phyloP scores from a whole-genome alignment of 2,329 filamentous ascomycete species.

The Emmonsiellopsis sp. region DNA sequence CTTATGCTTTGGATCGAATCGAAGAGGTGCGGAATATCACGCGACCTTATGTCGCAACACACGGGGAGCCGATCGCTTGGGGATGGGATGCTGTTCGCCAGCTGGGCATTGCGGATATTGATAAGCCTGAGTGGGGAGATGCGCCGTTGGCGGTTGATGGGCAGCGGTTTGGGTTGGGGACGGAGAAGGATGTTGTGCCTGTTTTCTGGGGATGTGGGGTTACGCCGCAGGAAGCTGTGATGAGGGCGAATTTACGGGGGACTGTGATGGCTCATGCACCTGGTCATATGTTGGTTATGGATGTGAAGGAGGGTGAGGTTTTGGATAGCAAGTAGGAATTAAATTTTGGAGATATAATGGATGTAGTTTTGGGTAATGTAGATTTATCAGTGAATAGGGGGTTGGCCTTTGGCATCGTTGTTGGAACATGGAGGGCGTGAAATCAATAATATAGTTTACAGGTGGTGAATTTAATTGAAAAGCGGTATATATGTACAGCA shows the following conservation, averaged over 20 bases:
- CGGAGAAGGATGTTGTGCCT: slow-evolving; percentile 38
- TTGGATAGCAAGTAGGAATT: neutral
- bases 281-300: slow-evolving; percentile 53
- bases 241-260: slow-evolving; percentile 45
- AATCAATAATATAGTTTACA: too few species aligned
- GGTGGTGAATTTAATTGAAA: too few species aligned
- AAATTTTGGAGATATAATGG: neutral
- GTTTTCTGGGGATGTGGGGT: slow-evolving; percentile 59
- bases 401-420: too few species aligned
- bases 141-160: slow-evolving; percentile 30
- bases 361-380: neutral
- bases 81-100: slow-evolving; percentile 47
- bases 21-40: slow-evolving; percentile 47
- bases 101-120: slow-evolving; percentile 48
- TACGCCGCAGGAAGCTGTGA: slow-evolving; percentile 56
- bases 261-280: slow-evolving; percentile 53
- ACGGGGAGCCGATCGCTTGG: slow-evolving; percentile 57
- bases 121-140: slow-evolving; percentile 50
- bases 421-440: too few species aligned
- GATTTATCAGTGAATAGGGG: neutral
- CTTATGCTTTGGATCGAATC: slow-evolving; percentile 43
- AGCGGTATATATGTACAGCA: too few species aligned
- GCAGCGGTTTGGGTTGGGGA: slow-evolving; percentile 18
- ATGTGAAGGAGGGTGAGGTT: slow-evolving; percentile 21
- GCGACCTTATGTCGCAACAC: slow-evolving; percentile 44